A percentile compares a stretch with the other conserved stretches of the same genome.
Evolutionary conservation across 2,329 filamentous ascomycete species (phyloP).

Genomic region (Trichoderma lentiforme): DNA sequence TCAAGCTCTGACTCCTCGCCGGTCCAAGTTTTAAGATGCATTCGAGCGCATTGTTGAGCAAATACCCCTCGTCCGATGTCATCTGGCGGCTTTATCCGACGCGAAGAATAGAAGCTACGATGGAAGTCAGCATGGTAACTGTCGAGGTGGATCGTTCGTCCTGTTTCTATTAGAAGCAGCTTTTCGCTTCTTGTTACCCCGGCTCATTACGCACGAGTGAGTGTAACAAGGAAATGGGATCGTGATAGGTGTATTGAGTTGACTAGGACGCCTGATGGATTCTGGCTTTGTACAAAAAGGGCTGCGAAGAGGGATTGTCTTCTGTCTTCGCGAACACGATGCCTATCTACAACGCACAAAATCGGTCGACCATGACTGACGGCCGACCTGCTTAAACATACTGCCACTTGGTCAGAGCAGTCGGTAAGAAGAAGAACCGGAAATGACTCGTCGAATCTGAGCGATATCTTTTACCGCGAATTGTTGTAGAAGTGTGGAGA

Average conservation of each 20-base stretch:
- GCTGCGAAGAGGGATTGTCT: not conserved
- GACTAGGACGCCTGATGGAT: too few species aligned
- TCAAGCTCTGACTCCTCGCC: not conserved
- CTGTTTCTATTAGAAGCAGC: not conserved
- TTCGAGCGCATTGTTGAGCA: not conserved
- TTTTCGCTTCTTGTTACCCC: not conserved
- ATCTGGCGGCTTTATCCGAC: not conserved
- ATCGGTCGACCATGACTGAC: not conserved
- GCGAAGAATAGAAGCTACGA: not conserved
- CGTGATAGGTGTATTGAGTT: not conserved
- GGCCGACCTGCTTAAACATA: not conserved
- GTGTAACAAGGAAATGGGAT: not conserved
- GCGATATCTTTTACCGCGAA: not conserved
- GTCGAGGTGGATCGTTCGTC: too few species aligned
- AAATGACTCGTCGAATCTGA: not conserved
- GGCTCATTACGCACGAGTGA: too few species aligned
- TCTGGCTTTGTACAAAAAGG: not conserved
- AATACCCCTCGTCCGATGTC: not conserved
- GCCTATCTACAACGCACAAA: not conserved
- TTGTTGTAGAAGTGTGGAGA: constrained; percentile 9
- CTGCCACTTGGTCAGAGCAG: not conserved
- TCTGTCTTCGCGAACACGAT: not conserved
- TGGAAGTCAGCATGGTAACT: not conserved
- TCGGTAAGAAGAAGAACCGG: not conserved
- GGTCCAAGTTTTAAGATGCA: not conserved